Evolutionary conservation across 495 filamentous ascomycete genomes (phyloP).

Genomic region (Daldinia loculata): DNA sequence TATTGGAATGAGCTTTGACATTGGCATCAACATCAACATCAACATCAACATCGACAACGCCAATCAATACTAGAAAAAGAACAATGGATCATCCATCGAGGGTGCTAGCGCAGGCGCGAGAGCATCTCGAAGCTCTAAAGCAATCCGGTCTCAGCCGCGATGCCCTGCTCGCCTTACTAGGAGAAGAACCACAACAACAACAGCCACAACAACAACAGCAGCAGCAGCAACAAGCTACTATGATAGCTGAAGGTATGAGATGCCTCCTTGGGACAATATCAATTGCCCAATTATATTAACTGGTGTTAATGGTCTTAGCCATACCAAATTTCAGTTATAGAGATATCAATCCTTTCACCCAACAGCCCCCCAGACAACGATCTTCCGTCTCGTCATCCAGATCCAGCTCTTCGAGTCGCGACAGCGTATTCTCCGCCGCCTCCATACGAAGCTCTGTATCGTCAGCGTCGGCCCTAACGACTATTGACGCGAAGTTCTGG

Average conservation of each 20-base stretch:
- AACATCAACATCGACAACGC: constrained; percentile 8
- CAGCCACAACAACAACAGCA: constrained; percentile 20
- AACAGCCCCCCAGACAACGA: constrained; percentile 41
- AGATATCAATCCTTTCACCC: constrained; percentile 41
- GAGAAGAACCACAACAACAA: constrained; percentile 35
- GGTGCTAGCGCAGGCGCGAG: constrained; percentile 43
- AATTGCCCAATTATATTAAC: background rate
- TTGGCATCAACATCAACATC: background rate
- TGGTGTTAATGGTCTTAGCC: constrained; percentile 24
- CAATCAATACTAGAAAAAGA: constrained; percentile 24
- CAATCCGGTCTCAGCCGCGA: constrained; percentile 45
- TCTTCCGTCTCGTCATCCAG: constrained; percentile 56
- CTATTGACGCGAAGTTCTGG: constrained; percentile 54
- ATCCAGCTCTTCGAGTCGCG: constrained; percentile 52
- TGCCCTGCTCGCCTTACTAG: constrained; percentile 43
- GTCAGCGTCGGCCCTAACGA: constrained; percentile 36
- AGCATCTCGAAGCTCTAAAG: constrained; percentile 47
- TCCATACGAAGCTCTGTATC: constrained; percentile 53
- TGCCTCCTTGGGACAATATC: background rate
- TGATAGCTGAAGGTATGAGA: constrained; percentile 41
- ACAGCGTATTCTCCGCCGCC: constrained; percentile 48
- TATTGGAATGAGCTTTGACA: background rate
- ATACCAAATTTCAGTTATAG: constrained; percentile 42
- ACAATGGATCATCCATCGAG: constrained; percentile 48
- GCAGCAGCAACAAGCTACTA: constrained; percentile 16